Evolutionary conservation across 208 protist genomes (phyloP).

Genomic region (Leishmania lainsoni): DNA sequence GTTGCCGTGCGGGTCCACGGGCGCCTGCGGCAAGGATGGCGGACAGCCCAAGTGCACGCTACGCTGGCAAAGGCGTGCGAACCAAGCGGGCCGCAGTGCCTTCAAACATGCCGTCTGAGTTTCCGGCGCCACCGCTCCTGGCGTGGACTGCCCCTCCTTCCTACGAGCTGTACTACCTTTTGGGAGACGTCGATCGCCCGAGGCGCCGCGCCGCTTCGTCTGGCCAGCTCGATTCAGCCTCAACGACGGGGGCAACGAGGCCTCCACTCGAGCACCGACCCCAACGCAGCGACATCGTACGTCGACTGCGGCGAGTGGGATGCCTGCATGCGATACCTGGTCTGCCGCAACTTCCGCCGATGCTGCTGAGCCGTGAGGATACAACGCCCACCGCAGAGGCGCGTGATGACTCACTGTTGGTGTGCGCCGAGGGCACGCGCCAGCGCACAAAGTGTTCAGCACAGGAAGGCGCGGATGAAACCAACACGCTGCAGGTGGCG

Average conservation of each 20-base stretch:
- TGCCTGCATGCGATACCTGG: slow-evolving; percentile 35
- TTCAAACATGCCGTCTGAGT: not conserved
- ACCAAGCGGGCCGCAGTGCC: not conserved
- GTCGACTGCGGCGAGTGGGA: slow-evolving; percentile 9
- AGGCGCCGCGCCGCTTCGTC: not conserved
- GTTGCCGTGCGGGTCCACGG: not conserved
- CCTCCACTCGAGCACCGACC: not conserved
- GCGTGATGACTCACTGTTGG: not conserved
- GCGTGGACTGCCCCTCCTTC: slow-evolving; percentile 19
- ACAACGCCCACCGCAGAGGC: not conserved
- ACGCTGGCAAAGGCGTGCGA: not conserved
- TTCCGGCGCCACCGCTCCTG: not conserved
- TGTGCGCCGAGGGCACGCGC: not conserved
- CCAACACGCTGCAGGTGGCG: not conserved
- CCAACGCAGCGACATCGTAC: not conserved
- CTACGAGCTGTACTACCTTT: slow-evolving; percentile 25
- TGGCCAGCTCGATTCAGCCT: not conserved
- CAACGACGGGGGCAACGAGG: not conserved
- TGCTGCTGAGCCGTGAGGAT: not conserved
- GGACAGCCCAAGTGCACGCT: not conserved
- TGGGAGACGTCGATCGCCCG: not conserved
- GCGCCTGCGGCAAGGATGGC: not conserved
- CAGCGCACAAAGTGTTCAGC: not conserved
- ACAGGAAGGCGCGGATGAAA: not conserved
- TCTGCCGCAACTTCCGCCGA: slow-evolving; percentile 27